Evolutionary conservation across 1,284 basidiomycete species (phyloP), one percentile per base, ranked within the genome.

Genomic region (Psilocybe mexicana): DNA sequence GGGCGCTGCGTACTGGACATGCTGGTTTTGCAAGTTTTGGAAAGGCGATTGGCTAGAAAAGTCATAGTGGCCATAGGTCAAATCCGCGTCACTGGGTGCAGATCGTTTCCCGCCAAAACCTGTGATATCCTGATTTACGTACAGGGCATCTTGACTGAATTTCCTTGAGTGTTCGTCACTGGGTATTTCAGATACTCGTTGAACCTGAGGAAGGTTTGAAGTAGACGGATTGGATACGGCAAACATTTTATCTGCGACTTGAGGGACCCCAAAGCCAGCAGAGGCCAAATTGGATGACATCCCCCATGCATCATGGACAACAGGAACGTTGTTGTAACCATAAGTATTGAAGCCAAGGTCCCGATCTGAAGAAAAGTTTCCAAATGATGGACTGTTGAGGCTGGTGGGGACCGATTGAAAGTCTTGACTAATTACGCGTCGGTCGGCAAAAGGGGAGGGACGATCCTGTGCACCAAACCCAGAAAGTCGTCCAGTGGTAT

Each of bases 291-390:
- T 62, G 28, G 61, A 52, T 11, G 48, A n/a, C 43, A 63, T 57
- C 47, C 52, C 71, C 81, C 81, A 82, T 48, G 73, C 69, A n/a
- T 70, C 69, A 51, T 72, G 71, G 51, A 69, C 63, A 47, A 70
- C 69, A 57, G 72, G 73, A 36, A 63, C 61, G 63, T 72, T 70
- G 62, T 75, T 78, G 59, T 70, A 73, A 12, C 76, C 74, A 66
- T 79, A 80, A 6, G 74, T 74, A 59, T 84, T 83, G 47, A 77
- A 65, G 33, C 72, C 69, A 35, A 74, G 63, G 18, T 70, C 68
- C 61, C 79, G 72, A 40, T 69, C 74, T n/a, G 72, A 61, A 2
- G 65, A 50, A 43, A 73, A 64, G 61, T 68, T 74, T 28, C 69
- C 70, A 63, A 74, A 75, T 11, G 65, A 63, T 47, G 68, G 57